Conservation (phyloP, 208 protist species). For the Crithidia sp. region DNA sequence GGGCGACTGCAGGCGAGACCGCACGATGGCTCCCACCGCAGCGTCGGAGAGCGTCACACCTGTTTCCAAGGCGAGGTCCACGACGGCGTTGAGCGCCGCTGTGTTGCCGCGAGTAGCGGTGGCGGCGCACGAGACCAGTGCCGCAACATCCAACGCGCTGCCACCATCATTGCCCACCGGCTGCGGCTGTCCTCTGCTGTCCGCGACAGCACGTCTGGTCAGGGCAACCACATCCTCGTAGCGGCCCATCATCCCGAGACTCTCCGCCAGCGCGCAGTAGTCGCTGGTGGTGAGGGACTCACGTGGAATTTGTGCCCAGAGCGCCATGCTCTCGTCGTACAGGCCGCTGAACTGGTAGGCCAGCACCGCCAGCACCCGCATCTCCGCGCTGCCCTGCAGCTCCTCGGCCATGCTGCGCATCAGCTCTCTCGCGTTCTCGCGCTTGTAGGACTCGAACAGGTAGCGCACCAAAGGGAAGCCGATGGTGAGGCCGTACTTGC, state of each 20-base stretch:
- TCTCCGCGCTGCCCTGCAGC: slow-evolving; percentile 50
- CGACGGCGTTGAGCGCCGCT: slow-evolving; percentile 36
- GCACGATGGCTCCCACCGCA: slow-evolving; percentile 58
- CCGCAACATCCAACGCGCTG: slow-evolving; percentile 23
- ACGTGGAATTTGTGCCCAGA: slow-evolving; percentile 59
- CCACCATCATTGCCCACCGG: slow-evolving; percentile 19
- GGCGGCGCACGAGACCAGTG: slow-evolving; percentile 56
- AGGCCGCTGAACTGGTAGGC: slow-evolving; percentile 75
- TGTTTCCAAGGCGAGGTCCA: slow-evolving; percentile 36
- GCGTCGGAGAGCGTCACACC: slow-evolving; percentile 51
- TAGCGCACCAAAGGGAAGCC: slow-evolving; percentile 66
- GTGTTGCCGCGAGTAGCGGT: slow-evolving; percentile 53
- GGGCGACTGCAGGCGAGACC: slow-evolving; percentile 34
- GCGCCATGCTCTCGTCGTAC: slow-evolving; percentile 33
- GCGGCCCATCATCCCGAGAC: slow-evolving; percentile 56
- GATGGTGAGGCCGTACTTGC: slow-evolving; percentile 83
- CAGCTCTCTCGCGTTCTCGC: slow-evolving; percentile 78
- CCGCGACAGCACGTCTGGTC: too few relatives aligned
- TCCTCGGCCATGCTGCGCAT: slow-evolving; percentile 90
- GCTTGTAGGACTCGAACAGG: slow-evolving; percentile 87
- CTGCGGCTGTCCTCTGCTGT: too few relatives aligned
- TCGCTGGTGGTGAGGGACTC: slow-evolving; percentile 54
- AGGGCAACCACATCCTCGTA: slow-evolving; percentile 49
- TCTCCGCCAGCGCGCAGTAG: slow-evolving; percentile 75
- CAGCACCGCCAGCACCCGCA: slow-evolving; percentile 70